Evolutionary conservation across 2,329 filamentous ascomycete species (phyloP), one percentile per base, ranked within the genome.

Genomic region (Xylariaceae sp.): DNA sequence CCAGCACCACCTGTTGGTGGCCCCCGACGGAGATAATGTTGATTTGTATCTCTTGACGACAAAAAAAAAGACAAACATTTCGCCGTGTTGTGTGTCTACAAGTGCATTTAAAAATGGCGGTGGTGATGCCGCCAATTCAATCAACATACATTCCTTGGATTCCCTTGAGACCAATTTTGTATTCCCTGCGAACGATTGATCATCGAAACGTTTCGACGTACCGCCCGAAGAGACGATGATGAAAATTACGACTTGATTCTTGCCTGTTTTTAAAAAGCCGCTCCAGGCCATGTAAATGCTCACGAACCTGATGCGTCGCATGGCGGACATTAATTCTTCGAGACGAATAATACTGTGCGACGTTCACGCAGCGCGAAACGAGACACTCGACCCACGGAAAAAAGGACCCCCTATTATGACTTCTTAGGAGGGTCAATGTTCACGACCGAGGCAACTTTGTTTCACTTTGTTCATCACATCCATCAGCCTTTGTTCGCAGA

Each of bases 1-100:
- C 65, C 74, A 42, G 65, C 72, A 27, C 68, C 75, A 3, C 64
- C 70, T 19, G 67, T 77, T 44, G 63, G 50, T 3, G 50, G 48
- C 23, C 16, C 68, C 23, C 64, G 68, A 53, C 54, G 57, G 22
- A 57, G 59, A 57, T 57, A 60, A 58, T 49, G n/a, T n/a, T n/a
- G n/a, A n/a, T n/a, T n/a, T n/a, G n/a, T n/a, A n/a, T n/a, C n/a
- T n/a, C n/a, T n/a, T n/a, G n/a, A n/a, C n/a, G n/a, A n/a, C n/a
- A n/a, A n/a, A n/a, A n/a, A n/a, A n/a, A n/a, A n/a, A n/a, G n/a
- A n/a, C n/a, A n/a, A n/a, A n/a, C n/a, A n/a, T n/a, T n/a, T n/a
- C n/a, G n/a, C n/a, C n/a, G n/a, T n/a, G n/a, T n/a, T n/a, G n/a
- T n/a, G n/a, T n/a, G 46, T 25, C 50, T 50, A 57, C 51, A 55